These are phyloP conservation scores for Penicillium bovifimosum DNA, from an alignment of 495 filamentous ascomycete genomes.

Conservation along the genomic window DNA sequence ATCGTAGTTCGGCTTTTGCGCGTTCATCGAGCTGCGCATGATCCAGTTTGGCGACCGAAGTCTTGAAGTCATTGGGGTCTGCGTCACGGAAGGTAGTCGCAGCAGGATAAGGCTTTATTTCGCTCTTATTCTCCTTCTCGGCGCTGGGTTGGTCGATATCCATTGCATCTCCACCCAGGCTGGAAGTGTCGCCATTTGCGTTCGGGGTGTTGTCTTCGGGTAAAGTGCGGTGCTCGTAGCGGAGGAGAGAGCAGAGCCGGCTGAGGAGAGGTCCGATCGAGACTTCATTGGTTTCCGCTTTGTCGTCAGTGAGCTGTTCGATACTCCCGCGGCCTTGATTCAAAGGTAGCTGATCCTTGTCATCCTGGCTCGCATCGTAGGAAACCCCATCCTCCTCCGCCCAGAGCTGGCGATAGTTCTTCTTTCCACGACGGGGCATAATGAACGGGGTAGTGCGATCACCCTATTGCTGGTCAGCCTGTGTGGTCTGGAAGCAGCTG, in stretches of 20 bases:
- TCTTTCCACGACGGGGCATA: slow-evolving; percentile 79
- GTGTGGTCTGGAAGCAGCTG: neutral
- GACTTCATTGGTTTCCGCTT: slow-evolving; percentile 82
- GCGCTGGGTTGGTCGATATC: slow-evolving; percentile 38
- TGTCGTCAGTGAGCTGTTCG: slow-evolving; percentile 78
- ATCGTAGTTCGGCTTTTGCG: slow-evolving; percentile 83
- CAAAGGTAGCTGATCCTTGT: slow-evolving; percentile 59
- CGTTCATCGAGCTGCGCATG: slow-evolving; percentile 83
- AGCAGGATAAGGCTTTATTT: slow-evolving; percentile 51
- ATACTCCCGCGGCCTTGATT: slow-evolving; percentile 81
- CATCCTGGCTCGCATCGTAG: slow-evolving; percentile 54
- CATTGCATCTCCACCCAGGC: slow-evolving; percentile 52
- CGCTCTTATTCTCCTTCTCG: slow-evolving; percentile 42
- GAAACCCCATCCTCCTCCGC: slow-evolving; percentile 82
- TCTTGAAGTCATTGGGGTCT: slow-evolving; percentile 52
- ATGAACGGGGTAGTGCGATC: slow-evolving; percentile 78
- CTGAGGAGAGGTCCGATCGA: slow-evolving; percentile 80
- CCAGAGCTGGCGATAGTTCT: slow-evolving; percentile 85
- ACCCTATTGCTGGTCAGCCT: slow-evolving; percentile 43
- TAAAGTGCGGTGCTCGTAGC: slow-evolving; percentile 69
- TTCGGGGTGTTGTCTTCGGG: slow-evolving; percentile 46
- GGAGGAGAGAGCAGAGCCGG: slow-evolving; percentile 75
- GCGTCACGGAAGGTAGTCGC: slow-evolving; percentile 76
- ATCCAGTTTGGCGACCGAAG: slow-evolving; percentile 61
- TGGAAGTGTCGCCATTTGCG: slow-evolving; percentile 47